Base-by-base conservation (phyloP, 345 rosid species). In the Sonneratia caseolaris region DNA sequence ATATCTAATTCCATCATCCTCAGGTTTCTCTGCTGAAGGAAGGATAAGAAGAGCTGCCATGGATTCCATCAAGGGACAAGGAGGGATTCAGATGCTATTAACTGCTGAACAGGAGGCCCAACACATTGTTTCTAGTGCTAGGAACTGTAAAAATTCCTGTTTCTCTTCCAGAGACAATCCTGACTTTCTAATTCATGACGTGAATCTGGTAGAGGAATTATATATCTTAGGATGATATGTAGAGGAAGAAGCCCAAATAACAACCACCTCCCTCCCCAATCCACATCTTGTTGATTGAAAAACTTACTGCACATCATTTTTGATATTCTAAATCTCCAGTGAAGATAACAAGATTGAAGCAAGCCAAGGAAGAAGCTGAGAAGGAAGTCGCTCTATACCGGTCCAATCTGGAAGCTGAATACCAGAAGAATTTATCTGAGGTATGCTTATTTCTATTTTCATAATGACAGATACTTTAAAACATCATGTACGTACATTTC, bases 281-380 rank as follows among this genome's bases (percentile, higher is more conserved):
- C 45, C 57, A 53, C 51, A 47, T 47, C 22, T 53, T 14, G 16
- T 49, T 22, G 16, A 10, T 13, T 5, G 21, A 61, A 27, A 22
- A 14, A 12, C 22, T 38, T 37, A 38, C 18, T 16, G 38, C 24
- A 5, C 45, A 27, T 37, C 27, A 24, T 62, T 3, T 37, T 18
- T 37, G 24, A 37, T 38, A 32, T 35, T 62, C 18, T 62, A 21
- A 40, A 38, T 68, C 49, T 68, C 37, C 75, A 84, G 88, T 77
- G 80, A 86, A 83, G 75, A 22, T 80, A 37, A 13, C 73, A 0
- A 81, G 88, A 68, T 64, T 86, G 73, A 86, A 77, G 74, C 86
- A 84, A 73, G 88, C 90, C 12, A 84, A 84, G 77, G 82, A 86
- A 6, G 90, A 86, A 73, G 90, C 88, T 40, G 86, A 81, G 66